Percentiles rank a stretch among this genome's conserved stretches.
Evolutionary conservation across 2,329 filamentous ascomycete species (phyloP).

Genomic region (Fusarium sp.): DNA sequence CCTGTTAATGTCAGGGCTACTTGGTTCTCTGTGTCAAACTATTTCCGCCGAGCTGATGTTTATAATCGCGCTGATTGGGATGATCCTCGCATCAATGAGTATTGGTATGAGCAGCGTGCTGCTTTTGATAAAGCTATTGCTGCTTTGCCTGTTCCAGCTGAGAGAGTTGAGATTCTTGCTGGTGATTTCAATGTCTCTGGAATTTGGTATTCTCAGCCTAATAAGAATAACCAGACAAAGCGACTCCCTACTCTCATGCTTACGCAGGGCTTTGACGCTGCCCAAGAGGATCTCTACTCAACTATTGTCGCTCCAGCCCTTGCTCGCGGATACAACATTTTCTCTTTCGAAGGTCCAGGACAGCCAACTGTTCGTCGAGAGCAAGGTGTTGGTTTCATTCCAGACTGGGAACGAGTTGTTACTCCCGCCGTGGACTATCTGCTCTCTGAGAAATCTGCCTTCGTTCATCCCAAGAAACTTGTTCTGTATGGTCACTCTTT

Average conservation of each 20-base stretch:
- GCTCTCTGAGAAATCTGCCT: background rate
- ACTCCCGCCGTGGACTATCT: slow-evolving; percentile 21
- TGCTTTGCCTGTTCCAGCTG: slow-evolving; percentile 51
- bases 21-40: slow-evolving; percentile 55
- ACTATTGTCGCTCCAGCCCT: slow-evolving; percentile 12
- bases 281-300: slow-evolving; percentile 29
- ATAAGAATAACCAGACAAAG: background rate
- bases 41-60: slow-evolving; percentile 58
- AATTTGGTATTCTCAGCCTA: slow-evolving; percentile 49
- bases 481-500: slow-evolving; percentile 20
- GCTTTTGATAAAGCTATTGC: slow-evolving; percentile 56
- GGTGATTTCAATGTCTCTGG: slow-evolving; percentile 50
- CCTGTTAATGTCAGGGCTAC: slow-evolving; percentile 41
- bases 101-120: slow-evolving; percentile 52
- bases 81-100: slow-evolving; percentile 54
- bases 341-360: slow-evolving; percentile 26
- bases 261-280: slow-evolving; percentile 23
- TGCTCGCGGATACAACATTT: slow-evolving; percentile 20
- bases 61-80: slow-evolving; percentile 55
- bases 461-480: background rate
- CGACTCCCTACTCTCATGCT: slow-evolving; percentile 8
- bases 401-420: slow-evolving; percentile 25
- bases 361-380: slow-evolving; percentile 26
- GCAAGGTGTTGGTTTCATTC: slow-evolving; percentile 25
- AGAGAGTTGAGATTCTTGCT: slow-evolving; percentile 48